Conservation (phyloP, 805 yeast genomes). For the Geotrichum ghanense region DNA sequence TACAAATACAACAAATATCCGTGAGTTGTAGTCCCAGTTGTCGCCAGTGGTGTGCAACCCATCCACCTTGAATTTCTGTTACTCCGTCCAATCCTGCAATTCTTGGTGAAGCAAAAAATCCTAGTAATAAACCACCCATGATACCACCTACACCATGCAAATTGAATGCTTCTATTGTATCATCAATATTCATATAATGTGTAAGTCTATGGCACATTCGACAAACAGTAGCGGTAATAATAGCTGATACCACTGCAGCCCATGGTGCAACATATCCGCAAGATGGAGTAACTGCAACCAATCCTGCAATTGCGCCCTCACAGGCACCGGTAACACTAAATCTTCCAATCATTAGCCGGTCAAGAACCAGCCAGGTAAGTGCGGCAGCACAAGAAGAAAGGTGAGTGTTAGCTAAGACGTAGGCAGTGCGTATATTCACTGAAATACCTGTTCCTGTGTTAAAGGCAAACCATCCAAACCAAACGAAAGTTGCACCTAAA, state of each 20-base stretch:
- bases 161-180: conserved; percentile 90
- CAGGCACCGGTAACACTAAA: conserved; percentile 94
- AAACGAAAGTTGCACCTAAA: conserved; percentile 54
- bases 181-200: conserved; percentile 64
- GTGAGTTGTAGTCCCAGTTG: conserved; percentile 88
- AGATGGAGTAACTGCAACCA: conserved; percentile 93
- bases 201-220: conserved; percentile 81
- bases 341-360: conserved; percentile 51
- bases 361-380: conserved; percentile 33
- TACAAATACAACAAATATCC: conserved; percentile 57
- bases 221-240: conserved; percentile 61
- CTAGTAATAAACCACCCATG: conserved; percentile 72
- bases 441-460: conserved; percentile 54
- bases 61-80: conserved; percentile 81
- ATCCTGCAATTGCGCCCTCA: conserved; percentile 87
- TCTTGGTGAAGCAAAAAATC: conserved; percentile 74
- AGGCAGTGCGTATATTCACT: conserved; percentile 27
- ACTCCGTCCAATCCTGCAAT: conserved; percentile 72
- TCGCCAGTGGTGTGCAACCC: conserved; percentile 82
- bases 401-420: conserved; percentile 43
- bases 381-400: conserved; percentile 40
- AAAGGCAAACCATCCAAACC: conserved; percentile 74
- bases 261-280: conserved; percentile 90
- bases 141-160: conserved; percentile 87
- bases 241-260: conserved; percentile 66